Evolutionary conservation across 768 basidiomycete genomes (phyloP), one percentile per base, ranked within the genome.

Genomic region (Agrocybe praecox): DNA sequence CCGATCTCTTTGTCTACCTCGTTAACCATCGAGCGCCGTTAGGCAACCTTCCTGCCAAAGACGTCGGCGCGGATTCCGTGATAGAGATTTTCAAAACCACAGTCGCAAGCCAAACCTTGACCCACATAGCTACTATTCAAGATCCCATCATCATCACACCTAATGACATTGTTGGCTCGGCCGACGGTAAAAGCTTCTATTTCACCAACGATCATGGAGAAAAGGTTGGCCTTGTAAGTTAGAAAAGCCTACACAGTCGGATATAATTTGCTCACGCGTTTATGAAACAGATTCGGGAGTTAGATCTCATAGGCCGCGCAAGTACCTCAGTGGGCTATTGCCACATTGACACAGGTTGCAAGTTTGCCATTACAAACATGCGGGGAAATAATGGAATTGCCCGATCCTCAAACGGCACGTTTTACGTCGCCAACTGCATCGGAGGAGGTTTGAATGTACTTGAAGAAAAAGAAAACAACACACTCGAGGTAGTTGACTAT

Each of bases 81-180:
- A 72, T 92, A 21, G 90, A 92, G 65, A 76, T 92, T 19, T 90
- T 91, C 67, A 80, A 78, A 62, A 86, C 83, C 1, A 69, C 59
- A 0, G 58, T 80, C 1, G 81, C 81, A 12, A 71, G 76, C 52
- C 63, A 69, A 21, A 72, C 64, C 1, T 61, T 90, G 48, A 74
- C 68, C 5, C 82, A 89, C 63, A 66, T 90, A 22, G 76, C 69
- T 57, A 90, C 90, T 4, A 71, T 90, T 18, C 69, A 78, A 33
- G 79, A 87, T 64, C 73, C 79, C 2, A 67, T 81, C 11, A 76
- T 92, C 21, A 40, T 79, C 11, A 83, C 87, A 5, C 90, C 90
- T 1, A 92, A 91, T 64, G 90, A 90, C 64, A 52, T 92, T 14
- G 80, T 84, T n/a, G 89, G 89, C 24, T 79, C 76, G 26, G 66